Evolutionary conservation across 129 eudicot species (phyloP).

Genomic region (Apium graveolens): DNA sequence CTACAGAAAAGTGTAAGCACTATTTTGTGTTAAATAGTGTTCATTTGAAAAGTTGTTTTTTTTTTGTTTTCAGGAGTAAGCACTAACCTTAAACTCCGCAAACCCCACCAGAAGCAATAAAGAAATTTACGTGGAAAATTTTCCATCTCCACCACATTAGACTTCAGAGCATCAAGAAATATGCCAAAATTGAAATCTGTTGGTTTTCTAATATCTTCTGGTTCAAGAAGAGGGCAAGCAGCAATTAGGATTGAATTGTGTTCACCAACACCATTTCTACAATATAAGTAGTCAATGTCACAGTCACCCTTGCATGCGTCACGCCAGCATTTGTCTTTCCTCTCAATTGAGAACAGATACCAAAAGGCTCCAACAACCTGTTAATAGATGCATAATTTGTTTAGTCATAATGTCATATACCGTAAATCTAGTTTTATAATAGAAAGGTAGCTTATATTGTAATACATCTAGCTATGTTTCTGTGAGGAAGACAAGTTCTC

Average conservation of each 20-base stretch:
- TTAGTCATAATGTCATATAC: background rate
- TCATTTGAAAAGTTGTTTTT: too few relatives aligned
- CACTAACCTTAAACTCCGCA: slow-evolving; percentile 55
- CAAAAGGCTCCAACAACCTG: slow-evolving; percentile 74
- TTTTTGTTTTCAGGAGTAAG: background rate
- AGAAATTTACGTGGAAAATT: slow-evolving; percentile 42
- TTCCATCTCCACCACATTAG: slow-evolving; percentile 37
- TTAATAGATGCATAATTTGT: background rate
- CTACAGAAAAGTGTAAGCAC: too few relatives aligned
- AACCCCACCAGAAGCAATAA: slow-evolving; percentile 94
- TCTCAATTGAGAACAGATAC: slow-evolving; percentile 66
- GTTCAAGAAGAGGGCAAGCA: slow-evolving; percentile 44
- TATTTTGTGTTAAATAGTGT: too few relatives aligned
- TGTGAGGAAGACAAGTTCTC: background rate
- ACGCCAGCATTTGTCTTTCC: slow-evolving; percentile 58
- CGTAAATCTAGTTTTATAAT: background rate
- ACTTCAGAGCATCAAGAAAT: slow-evolving; percentile 59
- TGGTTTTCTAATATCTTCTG: slow-evolving; percentile 20
- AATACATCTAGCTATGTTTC: background rate
- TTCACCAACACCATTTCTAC: slow-evolving; percentile 21
- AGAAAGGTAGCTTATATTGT: background rate
- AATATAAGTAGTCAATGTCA: slow-evolving; percentile 23
- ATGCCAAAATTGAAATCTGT: slow-evolving; percentile 67
- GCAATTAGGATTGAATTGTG: slow-evolving; percentile 18
- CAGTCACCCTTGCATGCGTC: slow-evolving; percentile 26